Conservation (phyloP, 768 basidiomycete genomes). For the Mycena epipterygia region DNA sequence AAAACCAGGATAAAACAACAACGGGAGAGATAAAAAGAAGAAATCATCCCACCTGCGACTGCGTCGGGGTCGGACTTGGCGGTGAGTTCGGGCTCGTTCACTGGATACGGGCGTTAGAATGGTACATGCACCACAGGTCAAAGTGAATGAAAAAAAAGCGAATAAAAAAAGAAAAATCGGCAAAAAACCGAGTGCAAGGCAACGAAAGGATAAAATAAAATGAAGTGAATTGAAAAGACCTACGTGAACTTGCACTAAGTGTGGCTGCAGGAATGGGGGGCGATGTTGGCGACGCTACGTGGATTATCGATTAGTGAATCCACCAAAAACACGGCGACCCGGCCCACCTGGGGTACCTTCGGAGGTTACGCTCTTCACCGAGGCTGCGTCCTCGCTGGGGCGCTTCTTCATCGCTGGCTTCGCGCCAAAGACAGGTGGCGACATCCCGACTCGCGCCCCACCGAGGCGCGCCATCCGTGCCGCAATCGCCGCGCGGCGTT, state of each 20-base stretch:
- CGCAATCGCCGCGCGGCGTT: constrained; percentile 88
- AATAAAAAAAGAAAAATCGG: neutral
- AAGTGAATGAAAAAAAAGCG: neutral
- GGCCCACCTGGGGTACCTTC: constrained; percentile 15
- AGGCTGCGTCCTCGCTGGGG: constrained; percentile 46
- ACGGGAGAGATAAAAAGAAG: neutral
- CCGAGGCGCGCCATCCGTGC: constrained; percentile 95
- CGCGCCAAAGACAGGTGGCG: constrained; percentile 76
- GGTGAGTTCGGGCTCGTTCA: neutral
- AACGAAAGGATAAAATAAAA: neutral
- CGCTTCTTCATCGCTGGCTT: constrained; percentile 43
- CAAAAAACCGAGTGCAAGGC: neutral
- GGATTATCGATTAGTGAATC: neutral
- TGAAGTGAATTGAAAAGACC: neutral
- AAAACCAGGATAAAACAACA: neutral
- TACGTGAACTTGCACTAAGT: neutral
- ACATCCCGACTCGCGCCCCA: constrained; percentile 87
- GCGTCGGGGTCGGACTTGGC: neutral
- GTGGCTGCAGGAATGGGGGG: constrained; percentile 20
- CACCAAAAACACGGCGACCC: neutral
- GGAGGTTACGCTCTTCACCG: neutral
- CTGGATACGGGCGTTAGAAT: neutral
- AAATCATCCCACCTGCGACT: neutral
- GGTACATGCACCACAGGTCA: too few relatives aligned
- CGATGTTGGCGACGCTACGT: constrained; percentile 23